Evolutionary conservation across 805 yeast species (phyloP), one percentile per base, ranked within the genome.

Genomic region (Lipomyces orientalis): DNA sequence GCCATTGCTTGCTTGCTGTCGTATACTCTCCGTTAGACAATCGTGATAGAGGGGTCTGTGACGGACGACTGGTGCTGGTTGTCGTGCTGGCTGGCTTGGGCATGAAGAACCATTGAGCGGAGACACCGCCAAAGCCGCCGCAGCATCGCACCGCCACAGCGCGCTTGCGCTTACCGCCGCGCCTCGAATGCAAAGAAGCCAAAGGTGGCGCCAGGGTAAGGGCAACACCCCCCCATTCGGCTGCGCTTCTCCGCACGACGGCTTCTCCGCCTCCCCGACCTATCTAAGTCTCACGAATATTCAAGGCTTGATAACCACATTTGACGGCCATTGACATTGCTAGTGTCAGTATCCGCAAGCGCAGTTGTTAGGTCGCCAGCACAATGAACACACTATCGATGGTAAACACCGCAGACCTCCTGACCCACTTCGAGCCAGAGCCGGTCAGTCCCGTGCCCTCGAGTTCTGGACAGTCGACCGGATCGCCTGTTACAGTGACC

Each of bases 81-180:
- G 37, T 35, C 37, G n/a, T n/a, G n/a, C n/a, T n/a, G n/a, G n/a
- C n/a, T n/a, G n/a, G n/a, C n/a, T n/a, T n/a, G n/a, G n/a, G n/a
- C n/a, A n/a, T n/a, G n/a, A n/a, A n/a, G 7, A 34, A 12, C 46
- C 14, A 16, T 39, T 16, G 46, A n/a, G 12, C 3, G 46, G n/a
- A 7, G 55, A 51, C 16, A 8, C 16, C 55, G 31, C 29, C 12
- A 25, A 22, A 29, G 12, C 29, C 29, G 33, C 55, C 55, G 35
- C 58, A 55, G 22, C 43, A 35, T 19, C 19, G 49, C 49, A 43
- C 33, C 4, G 25, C 58, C 58, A 4, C 25, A 12, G 10, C 0
- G 58, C 35, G 58, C 35, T 33, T 25, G 35, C 58, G 58, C 58
- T 55, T 25, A 31, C 14, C 4, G 16, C 35, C 19, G 7, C 56